These are phyloP conservation scores for Fusarium compactum DNA, from an alignment of 2,329 filamentous ascomycete species.

Conservation along the genomic window DNA sequence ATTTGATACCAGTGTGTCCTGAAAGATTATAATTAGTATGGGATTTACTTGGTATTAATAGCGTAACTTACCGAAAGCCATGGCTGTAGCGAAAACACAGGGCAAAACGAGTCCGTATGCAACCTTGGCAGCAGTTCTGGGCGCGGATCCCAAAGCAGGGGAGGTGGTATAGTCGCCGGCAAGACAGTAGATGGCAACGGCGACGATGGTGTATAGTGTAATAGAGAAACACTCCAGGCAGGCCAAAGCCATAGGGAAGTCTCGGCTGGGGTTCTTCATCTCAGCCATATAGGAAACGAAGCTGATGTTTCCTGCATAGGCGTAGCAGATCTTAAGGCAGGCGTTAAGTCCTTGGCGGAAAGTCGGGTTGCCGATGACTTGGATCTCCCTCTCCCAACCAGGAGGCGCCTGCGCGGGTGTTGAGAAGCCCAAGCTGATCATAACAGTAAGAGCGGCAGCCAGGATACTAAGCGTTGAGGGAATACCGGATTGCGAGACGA, in stretches of 20 bases:
- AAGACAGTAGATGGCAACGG: constrained; percentile 50
- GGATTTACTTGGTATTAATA: neutral
- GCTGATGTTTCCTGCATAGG: constrained; percentile 49
- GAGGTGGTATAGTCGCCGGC: constrained; percentile 51
- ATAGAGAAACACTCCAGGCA: constrained; percentile 52
- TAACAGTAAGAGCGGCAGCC: constrained; percentile 46
- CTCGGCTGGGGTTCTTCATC: constrained; percentile 50
- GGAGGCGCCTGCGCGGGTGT: constrained; percentile 40
- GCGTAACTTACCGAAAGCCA: constrained; percentile 44
- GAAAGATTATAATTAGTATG: neutral
- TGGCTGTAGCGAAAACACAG: constrained; percentile 49
- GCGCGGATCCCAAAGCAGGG: constrained; percentile 52
- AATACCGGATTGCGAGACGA: constrained; percentile 44
- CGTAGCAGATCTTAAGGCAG: constrained; percentile 49
- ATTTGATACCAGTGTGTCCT: constrained; percentile 50
- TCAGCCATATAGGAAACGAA: constrained; percentile 52
- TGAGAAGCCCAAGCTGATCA: constrained; percentile 46
- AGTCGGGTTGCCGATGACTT: constrained; percentile 39
- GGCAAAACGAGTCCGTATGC: constrained; percentile 51
- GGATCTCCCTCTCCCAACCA: constrained; percentile 44
- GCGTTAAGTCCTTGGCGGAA: constrained; percentile 46
- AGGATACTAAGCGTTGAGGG: constrained; percentile 47
- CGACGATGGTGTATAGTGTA: constrained; percentile 50
- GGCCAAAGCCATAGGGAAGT: constrained; percentile 50
- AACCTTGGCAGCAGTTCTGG: constrained; percentile 48